Evolutionary conservation across 805 yeast genomes (phyloP), one percentile per base, ranked within the genome.

Genomic region (Metschnikowia arizonensis): DNA sequence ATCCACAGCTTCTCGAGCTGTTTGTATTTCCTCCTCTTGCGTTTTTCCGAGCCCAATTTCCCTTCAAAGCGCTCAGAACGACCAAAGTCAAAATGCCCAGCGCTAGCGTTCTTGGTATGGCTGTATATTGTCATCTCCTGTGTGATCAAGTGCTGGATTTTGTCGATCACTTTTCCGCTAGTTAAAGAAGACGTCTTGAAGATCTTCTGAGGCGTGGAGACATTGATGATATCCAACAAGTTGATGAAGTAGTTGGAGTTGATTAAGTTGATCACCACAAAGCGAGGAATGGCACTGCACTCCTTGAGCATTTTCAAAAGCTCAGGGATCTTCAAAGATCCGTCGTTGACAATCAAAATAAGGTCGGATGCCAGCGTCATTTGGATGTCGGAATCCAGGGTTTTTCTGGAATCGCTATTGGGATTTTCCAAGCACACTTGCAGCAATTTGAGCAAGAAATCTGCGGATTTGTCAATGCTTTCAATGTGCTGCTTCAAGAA

Each of bases 171-270:
- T 19, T 55, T 59, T 2, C 47, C 53, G 30, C 59, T 60, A 31
- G 52, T 57, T 31, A 69, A 50, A 1, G 71, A 62, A 2, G 70
- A 51, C 3, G 72, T 56, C 45, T 69, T 71, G 69, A 74, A 68
- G 26, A 65, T 62, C 50, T 69, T 74, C 43, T 57, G 60, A 0
- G 76, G 76, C 26, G 56, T 58, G 14, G 61, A 46, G 18, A 44
- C 45, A 48, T 61, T 61, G 35, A 69, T 63, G 32, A 71, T 55
- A 8, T 69, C 73, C 47, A 68, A 62, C 29, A 71, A 56, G 49
- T 67, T 69, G 15, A 61, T 51, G 44, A 71, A 71, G 52, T 69
- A 71, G 51, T 71, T 69, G 30, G 62, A 63, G 4, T 71, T 64
- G 52, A 69, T 62, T 54, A 70, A 50, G 47, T 71, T 71, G 34